These are phyloP conservation scores for Gigaspora rosea DNA, from an alignment of 192 early-diverging fungal genomes.

Conservation along the genomic window DNA sequence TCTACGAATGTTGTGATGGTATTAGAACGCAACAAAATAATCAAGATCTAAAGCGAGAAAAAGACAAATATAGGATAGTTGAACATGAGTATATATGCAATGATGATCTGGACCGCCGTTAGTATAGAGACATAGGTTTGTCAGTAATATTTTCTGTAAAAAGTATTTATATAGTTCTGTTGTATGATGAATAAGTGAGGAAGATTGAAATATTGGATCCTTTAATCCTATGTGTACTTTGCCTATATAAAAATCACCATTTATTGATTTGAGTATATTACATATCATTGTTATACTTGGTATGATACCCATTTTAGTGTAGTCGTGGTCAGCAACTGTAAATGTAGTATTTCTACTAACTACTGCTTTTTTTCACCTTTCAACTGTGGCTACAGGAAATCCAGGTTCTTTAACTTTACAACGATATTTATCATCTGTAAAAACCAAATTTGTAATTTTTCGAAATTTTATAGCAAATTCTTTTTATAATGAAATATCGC, in stretches of 20 bases:
- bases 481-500: background rate
- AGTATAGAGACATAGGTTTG: background rate
- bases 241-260: no score
- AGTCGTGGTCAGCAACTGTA: background rate
- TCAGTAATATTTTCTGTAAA: background rate
- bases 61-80: background rate
- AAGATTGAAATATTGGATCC: background rate
- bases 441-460: background rate
- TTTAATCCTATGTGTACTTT: no score
- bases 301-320: background rate
- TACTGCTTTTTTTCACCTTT: background rate
- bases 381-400: background rate
- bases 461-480: background rate
- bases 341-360: background rate
- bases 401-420: background rate
- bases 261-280: background rate
- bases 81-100: background rate
- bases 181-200: background rate
- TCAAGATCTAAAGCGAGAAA: background rate
- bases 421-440: no score
- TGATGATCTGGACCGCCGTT: background rate
- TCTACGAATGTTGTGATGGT: background rate
- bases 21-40: background rate
- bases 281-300: background rate
- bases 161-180: constrained; percentile 3